A percentile compares a stretch with the other conserved stretches of the same genome.
phyloP scores from a whole-genome alignment of 139 green algal species.

The Coelastrella sp. region DNA sequence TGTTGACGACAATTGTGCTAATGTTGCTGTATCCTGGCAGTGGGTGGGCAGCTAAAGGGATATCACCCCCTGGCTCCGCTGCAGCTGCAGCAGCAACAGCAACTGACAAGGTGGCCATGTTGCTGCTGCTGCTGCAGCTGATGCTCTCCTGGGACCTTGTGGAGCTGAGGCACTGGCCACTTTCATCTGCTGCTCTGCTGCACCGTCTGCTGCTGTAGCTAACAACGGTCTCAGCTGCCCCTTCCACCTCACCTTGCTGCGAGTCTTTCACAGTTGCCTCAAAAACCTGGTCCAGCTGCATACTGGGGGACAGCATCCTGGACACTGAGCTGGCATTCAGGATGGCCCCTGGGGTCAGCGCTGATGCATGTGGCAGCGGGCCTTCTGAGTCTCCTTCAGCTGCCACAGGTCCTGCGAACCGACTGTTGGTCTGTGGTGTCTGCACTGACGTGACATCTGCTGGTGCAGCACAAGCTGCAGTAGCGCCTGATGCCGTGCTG shows the following conservation, averaged over 20 bases:
- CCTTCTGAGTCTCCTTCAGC: not conserved
- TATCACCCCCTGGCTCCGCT: not conserved
- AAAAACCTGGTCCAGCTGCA: constrained; percentile 26
- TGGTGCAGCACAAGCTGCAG: constrained; percentile 1
- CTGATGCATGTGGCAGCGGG: not conserved
- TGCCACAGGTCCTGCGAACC: not conserved
- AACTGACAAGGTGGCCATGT: not conserved
- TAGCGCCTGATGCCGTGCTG: not conserved
- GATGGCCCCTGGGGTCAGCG: constrained; percentile 8
- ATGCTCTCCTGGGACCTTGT: not conserved
- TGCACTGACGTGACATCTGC: not conserved
- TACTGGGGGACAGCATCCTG: constrained; percentile 18
- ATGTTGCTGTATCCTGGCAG: not conserved
- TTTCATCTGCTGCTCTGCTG: not conserved
- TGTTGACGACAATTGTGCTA: not conserved
- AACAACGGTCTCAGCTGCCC: not conserved
- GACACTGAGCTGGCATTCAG: constrained; percentile 31
- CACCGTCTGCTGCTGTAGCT: not conserved
- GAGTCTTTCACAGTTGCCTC: not conserved
- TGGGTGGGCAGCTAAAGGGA: not conserved
- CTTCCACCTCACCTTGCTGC: not conserved
- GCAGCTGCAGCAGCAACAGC: not conserved
- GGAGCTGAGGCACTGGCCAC: not conserved
- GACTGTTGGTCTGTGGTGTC: not conserved
- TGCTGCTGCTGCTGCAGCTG: constrained; percentile 7